Evolutionary conservation across 1,284 basidiomycete genomes (phyloP).

Genomic region (Leccinum fallax): DNA sequence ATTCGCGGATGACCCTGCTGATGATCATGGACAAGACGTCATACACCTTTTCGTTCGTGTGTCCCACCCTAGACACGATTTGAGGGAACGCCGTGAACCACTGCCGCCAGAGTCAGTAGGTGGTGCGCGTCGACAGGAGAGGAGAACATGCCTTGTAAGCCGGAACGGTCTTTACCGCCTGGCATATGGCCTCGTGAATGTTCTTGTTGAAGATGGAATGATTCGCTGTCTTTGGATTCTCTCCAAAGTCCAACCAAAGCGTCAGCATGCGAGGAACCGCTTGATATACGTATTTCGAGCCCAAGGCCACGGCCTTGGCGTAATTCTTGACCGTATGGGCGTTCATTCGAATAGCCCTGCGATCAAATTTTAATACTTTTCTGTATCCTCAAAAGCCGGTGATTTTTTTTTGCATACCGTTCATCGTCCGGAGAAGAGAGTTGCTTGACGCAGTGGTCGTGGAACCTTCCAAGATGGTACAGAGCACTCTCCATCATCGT

Average conservation of each 20-base stretch:
- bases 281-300: conserved; percentile 97
- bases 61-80: conserved; percentile 93
- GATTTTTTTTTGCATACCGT: conserved; percentile 42
- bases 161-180: conserved; percentile 62
- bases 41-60: conserved; percentile 74
- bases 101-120: conserved; percentile 43
- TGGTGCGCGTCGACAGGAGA: background rate
- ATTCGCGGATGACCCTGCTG: conserved; percentile 71
- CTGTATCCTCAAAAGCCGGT: background rate
- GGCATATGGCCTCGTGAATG: conserved; percentile 56
- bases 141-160: conserved; percentile 67
- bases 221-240: conserved; percentile 44
- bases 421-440: conserved; percentile 51
- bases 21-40: conserved; percentile 73
- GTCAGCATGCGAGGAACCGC: conserved; percentile 94
- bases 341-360: conserved; percentile 62
- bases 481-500: conserved; percentile 83
- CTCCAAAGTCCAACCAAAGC: conserved; percentile 95
- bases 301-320: conserved; percentile 74
- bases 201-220: conserved; percentile 51
- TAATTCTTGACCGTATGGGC: conserved; percentile 71
- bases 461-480: conserved; percentile 87
- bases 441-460: conserved; percentile 73
- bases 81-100: conserved; percentile 98
- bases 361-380: conserved; percentile 7